Evolutionary conservation across 345 rosid genomes (phyloP), one percentile per base, ranked within the genome.

Genomic region (Eucalyptus cloeziana): DNA sequence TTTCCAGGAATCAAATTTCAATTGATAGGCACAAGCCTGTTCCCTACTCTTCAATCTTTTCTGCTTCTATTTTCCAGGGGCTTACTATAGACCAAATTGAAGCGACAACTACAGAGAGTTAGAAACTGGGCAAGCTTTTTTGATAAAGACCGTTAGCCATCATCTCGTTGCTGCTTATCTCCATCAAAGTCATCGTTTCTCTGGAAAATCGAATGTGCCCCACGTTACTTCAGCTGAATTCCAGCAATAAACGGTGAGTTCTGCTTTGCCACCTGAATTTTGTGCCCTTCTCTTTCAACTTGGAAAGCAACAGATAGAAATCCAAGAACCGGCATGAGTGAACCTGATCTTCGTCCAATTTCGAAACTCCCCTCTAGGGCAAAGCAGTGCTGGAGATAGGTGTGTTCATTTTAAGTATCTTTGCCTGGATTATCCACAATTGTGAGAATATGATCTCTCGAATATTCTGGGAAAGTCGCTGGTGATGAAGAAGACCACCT

Each of bases 291-390:
- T 49, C 51, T 87, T 87, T 87, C 92, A 93, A 43, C 49, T 47
- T 81, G 5, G 45, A 71, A 87, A 95, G 93, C 88, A 94, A 86
- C 2, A 92, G 94, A 50, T 86, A 86, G 12, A 10, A 15, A 24
- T 51, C 89, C 10, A 93, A 80, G 90, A 90, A 96, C 12, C 95
- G 92, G 88, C 94, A 91, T 58, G 94, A 88, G 93, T 94, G 91
- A 50, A 96, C 91, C 50, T 95, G 95, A 88, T 94, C 94, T 49
- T 88, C 71, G 49, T 91, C 87, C 50, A 93, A 89, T 67, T 79
- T 92, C 2, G 97, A 95, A 86, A 95, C 93, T 83, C 97, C 97
- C 54, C 2, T 54, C 19, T 94, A 86, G 40, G 87, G 1, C 91
- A 95, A 89, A 25, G 89, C 2, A 47, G 90, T 88, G 17, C 22